phyloP scores from a whole-genome alignment of 306 rosid genomes.

The Acacia acuminata region DNA sequence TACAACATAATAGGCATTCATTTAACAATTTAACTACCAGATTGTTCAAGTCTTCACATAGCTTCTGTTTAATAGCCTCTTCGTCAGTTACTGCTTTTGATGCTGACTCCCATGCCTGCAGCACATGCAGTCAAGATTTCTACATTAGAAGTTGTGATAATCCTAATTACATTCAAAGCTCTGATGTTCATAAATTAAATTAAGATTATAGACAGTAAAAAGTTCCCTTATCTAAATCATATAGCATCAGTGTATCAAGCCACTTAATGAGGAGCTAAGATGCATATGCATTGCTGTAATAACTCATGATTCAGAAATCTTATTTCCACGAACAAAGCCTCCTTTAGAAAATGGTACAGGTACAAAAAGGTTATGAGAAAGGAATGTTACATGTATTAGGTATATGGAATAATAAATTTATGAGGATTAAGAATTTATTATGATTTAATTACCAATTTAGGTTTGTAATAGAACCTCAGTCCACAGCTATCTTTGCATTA shows the following conservation, averaged over 20 bases:
- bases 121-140: not conserved
- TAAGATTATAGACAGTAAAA: not conserved
- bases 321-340: not conserved
- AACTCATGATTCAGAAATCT: not conserved
- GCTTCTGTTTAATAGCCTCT: constrained; percentile 1
- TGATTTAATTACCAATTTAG: not conserved
- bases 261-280: not conserved
- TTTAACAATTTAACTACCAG: not conserved
- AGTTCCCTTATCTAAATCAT: not conserved
- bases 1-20: not conserved
- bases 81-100: not conserved
- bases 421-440: not conserved
- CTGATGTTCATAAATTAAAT: not conserved
- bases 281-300: not conserved
- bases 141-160: not conserved
- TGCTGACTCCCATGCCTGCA: not conserved
- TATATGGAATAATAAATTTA: not conserved
- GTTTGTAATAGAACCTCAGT: not conserved
- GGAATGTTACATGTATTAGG: not conserved
- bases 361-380: no score
- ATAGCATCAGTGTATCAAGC: not conserved
- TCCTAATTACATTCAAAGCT: not conserved
- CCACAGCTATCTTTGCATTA: not conserved
- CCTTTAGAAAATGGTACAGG: not conserved
- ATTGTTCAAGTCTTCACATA: constrained; percentile 2